Conservation (phyloP, 2,329 filamentous ascomycete species). For the Arthrobotrys pseudoclavata region DNA sequence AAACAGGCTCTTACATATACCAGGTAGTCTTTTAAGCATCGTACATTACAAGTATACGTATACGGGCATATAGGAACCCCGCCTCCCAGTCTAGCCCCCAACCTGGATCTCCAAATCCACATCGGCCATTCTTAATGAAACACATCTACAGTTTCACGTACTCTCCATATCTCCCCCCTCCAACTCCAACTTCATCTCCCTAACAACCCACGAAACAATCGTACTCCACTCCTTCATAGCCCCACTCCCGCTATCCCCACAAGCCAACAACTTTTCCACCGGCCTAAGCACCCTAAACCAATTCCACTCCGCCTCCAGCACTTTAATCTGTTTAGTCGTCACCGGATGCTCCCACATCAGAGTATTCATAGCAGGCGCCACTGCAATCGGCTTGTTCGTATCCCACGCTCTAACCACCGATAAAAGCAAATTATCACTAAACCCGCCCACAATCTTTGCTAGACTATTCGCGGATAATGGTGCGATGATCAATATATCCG, state of each 20-base stretch:
- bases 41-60: no score
- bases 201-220: conserved; percentile 75
- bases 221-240: conserved; percentile 86
- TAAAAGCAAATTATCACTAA: conserved; percentile 82
- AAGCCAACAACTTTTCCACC: conserved; percentile 82
- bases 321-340: conserved; percentile 78
- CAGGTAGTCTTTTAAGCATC: not conserved
- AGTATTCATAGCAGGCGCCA: conserved; percentile 88
- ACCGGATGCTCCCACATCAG: conserved; percentile 91
- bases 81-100: not conserved
- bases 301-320: conserved; percentile 82
- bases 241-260: conserved; percentile 84
- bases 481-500: conserved; percentile 82
- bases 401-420: conserved; percentile 89
- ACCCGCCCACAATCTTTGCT: conserved; percentile 83
- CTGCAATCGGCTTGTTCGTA: conserved; percentile 79
- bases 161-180: conserved; percentile 10
- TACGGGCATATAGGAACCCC: not conserved
- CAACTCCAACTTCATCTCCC: conserved; percentile 68
- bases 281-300: conserved; percentile 82
- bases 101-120: not conserved
- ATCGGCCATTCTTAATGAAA: no score
- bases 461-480: conserved; percentile 87
- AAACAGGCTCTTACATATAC: not conserved
- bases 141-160: not conserved